Evolutionary conservation across 345 rosid species (phyloP).

Genomic region (sweet orange (Citrus sinensis)): DVS_A1.0 CM039163.1:4437001-4437500

Average conservation of each 20-base stretch:
- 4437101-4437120: background rate
- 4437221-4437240: background rate
- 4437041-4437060: background rate
- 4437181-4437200: background rate
- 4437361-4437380: background rate
- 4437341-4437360: background rate
- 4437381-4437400: background rate
- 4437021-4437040: background rate
- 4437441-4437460: background rate
- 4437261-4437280: background rate
- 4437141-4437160: background rate
- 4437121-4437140: background rate
- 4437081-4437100: background rate
- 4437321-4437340: background rate
- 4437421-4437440: background rate
- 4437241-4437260: background rate
- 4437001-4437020: slow-evolving; percentile 5
- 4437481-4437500: background rate
- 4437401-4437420: background rate
- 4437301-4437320: background rate
- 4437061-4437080: background rate
- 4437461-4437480: background rate
- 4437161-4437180: background rate
- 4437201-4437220: background rate
- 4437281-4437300: background rate